phyloP scores from a whole-genome alignment of 192 early-diverging fungal genomes.

The Piromyces finnis region DNA sequence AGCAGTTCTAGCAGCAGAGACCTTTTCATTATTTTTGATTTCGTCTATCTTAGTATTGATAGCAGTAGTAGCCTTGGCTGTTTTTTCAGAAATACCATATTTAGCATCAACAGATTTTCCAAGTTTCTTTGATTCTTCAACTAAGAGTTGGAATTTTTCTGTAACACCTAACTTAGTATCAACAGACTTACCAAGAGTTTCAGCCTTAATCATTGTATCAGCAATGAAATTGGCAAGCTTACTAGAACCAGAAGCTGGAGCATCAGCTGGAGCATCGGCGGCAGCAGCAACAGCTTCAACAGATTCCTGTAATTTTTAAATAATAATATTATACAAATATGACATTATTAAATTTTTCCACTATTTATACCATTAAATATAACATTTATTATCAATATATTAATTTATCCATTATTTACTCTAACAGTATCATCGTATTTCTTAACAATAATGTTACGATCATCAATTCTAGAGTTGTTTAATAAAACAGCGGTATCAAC shows the following conservation, averaged over 20 bases:
- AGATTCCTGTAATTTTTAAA: neutral
- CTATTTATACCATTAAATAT: too few species aligned
- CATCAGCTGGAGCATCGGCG: neutral
- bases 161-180: neutral
- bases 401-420: neutral
- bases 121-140: neutral
- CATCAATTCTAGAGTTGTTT: neutral
- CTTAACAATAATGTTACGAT: neutral
- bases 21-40: neutral
- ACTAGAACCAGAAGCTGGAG: neutral
- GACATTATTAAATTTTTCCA: too few species aligned
- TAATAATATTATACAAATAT: too few species aligned
- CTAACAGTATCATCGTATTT: neutral
- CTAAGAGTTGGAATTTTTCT: neutral
- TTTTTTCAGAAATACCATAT: neutral
- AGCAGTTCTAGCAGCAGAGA: neutral
- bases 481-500: neutral
- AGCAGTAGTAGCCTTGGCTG: neutral
- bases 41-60: neutral
- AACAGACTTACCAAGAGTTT: neutral
- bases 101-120: neutral
- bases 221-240: neutral
- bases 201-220: neutral
- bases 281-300: neutral
- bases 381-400: too few species aligned